These are phyloP conservation scores for Termitomyces sp. DNA, from an alignment of 768 basidiomycete genomes.

Conservation along the genomic window DNA sequence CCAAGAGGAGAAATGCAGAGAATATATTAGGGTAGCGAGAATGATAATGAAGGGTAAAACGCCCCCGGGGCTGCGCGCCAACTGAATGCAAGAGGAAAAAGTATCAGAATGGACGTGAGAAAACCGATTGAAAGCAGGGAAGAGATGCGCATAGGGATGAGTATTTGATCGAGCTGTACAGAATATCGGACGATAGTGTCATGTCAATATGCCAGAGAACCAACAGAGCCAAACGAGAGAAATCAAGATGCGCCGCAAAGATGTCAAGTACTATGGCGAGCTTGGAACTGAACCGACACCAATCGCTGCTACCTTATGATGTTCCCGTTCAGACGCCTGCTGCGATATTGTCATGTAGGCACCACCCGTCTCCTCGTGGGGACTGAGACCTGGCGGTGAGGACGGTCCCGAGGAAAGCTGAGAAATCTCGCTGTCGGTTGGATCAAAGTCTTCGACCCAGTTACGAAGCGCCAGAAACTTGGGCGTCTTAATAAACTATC, in stretches of 20 bases:
- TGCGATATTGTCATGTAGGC: slow-evolving; percentile 87
- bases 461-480: slow-evolving; percentile 77
- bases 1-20: slow-evolving; percentile 22
- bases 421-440: slow-evolving; percentile 56
- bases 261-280: slow-evolving; percentile 23
- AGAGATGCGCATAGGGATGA: slow-evolving; percentile 19
- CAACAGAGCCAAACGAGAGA: slow-evolving; percentile 18
- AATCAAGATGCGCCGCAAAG: slow-evolving; percentile 17
- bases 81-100: slow-evolving; percentile 16
- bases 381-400: slow-evolving; percentile 66
- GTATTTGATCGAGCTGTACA: slow-evolving; percentile 7
- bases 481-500: slow-evolving; percentile 84
- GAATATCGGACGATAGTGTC: slow-evolving; percentile 4
- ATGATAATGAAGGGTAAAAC: slow-evolving; percentile 17
- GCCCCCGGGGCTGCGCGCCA: slow-evolving; percentile 24
- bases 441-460: slow-evolving; percentile 75
- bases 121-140: slow-evolving; percentile 6
- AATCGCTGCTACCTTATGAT: slow-evolving; percentile 29
- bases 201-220: slow-evolving; percentile 17
- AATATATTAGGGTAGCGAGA: slow-evolving; percentile 15
- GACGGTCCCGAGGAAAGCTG: slow-evolving; percentile 51
- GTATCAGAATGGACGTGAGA: slow-evolving; percentile 11
- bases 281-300: neutral
- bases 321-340: slow-evolving; percentile 70
- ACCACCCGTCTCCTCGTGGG: slow-evolving; percentile 71